These are phyloP conservation scores for Calonectria honghensis DNA, from an alignment of 2,329 filamentous ascomycete genomes.

Conservation along the genomic window DNA sequence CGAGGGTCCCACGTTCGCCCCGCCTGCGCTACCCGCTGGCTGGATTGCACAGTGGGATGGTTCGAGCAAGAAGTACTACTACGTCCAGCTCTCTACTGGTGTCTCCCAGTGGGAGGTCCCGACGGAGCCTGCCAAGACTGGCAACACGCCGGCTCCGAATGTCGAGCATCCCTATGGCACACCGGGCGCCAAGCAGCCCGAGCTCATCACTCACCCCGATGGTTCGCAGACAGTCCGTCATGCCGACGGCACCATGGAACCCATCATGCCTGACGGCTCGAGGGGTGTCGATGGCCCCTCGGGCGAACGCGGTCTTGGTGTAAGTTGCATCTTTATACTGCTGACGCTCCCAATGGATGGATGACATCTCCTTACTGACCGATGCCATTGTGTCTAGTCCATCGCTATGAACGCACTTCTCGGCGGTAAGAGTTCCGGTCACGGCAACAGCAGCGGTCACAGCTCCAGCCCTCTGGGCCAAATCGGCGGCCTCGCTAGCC, in stretches of 20 bases:
- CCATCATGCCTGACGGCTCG: conserved; percentile 71
- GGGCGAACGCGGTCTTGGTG: conserved; percentile 79
- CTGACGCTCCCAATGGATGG: conserved; percentile 2
- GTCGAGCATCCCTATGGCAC: conserved; percentile 78
- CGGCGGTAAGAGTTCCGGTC: conserved; percentile 64
- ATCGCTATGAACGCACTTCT: conserved; percentile 78
- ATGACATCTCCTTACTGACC: conserved; percentile 20
- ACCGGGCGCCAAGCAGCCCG: conserved; percentile 65
- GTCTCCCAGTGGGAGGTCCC: conserved; percentile 85
- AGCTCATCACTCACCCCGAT: conserved; percentile 78
- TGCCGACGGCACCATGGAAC: conserved; percentile 77
- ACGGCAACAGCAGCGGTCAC: conserved; percentile 53
- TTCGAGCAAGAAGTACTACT: conserved; percentile 79
- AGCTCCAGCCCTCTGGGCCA: conserved; percentile 60
- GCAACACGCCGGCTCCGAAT: conserved; percentile 74
- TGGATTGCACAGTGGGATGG: conserved; percentile 84
- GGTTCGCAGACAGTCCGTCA: conserved; percentile 77
- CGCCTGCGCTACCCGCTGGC: conserved; percentile 77
- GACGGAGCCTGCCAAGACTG: conserved; percentile 77
- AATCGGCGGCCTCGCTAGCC: conserved; percentile 68
- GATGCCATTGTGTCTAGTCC: conserved; percentile 62
- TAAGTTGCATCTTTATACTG: conserved; percentile 64
- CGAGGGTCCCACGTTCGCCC: conserved; percentile 76
- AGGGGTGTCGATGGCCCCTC: conserved; percentile 71
- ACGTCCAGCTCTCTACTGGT: conserved; percentile 83